Evolutionary conservation across 768 basidiomycete genomes (phyloP), one percentile per base, ranked within the genome.

Genomic region (Lactarius hengduanensis): DNA sequence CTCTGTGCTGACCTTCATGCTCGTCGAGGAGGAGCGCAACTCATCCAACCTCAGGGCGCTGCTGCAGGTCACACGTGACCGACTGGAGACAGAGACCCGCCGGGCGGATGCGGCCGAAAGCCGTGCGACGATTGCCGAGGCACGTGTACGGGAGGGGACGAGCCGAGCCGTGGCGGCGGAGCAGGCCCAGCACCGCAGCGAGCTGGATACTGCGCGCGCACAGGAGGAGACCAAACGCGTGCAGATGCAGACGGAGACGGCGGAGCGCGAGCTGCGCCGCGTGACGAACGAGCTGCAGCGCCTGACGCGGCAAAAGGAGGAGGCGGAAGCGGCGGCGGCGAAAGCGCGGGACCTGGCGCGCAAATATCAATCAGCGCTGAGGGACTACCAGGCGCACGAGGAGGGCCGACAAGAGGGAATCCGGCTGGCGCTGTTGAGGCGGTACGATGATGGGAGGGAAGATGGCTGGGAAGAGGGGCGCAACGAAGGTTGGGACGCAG

Each of bases 11-110:
- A 66, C 66, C n/a, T 22, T 71, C 38, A 69, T 71, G 70, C 60
- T 71, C 45, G 70, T 57, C 45, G 70, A 71, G 59, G 68, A 69
- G 41, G 70, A 71, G 53, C 68, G 70, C 47, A 69, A 71, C 62
- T 63, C 70, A 43, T 66, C 67, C 61, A 69, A 66, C 43, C 64
- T 71, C 36, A 69, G 66, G 45, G 64, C 68, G 50, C 45, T 71
- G 59, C 53, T 71, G 53, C 68, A 63, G 47, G 58, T 69, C 43
- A 69, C 70, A 28, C 62, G 65, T 11, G 70, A 66, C 30, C 64
- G 70, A 1, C 56, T 70, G 32, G 70, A 69, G 38, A 57, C 38
- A 38, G 70, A 70, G 64, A 62, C 38, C 41, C 67, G 68, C 28
- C 63, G 64, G 16, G 68, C 65, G 28, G 70, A 71, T 20, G 43